Evolutionary conservation across 164 flowering plant species (phyloP), one percentile per base, ranked within the genome.

Genomic region (Piper betle): DNA sequence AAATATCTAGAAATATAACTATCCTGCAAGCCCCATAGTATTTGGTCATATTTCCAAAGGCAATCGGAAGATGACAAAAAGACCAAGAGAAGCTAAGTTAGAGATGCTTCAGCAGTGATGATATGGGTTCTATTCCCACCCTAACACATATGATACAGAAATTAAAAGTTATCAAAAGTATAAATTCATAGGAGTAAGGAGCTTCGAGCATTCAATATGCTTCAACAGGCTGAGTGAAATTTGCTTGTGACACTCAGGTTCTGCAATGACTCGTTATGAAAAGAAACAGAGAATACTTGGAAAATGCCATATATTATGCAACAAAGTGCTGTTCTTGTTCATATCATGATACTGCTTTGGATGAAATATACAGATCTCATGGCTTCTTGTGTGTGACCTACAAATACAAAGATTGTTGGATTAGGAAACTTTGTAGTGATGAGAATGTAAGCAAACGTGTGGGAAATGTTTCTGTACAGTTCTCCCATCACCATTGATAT

Each of bases 201-300:
- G 53, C 50, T 19, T 60, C 20, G 52, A 25, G 58, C 20, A 25
- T 15, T 59, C 59, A n/a, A 38, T 33, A 16, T 53, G 63, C 57
- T 56, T 61, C 65, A 37, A 58, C 63, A 64, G 72, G 71, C 77
- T 74, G 84, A 65, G 87, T 80, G 82, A 77, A 77, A 82, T 81
- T 84, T 84, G 87, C 71, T 65, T 57, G 7, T 70, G 59, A 62
- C 85, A 74, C 84, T 80, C 75, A 56, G 81, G 18, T 33, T 55
- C 58, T 55, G 39, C 12, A 6, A 55, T 25, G 12, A 38, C 12
- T 33, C 13, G 33, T 53, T 3, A 33, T 15, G 38, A 37, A 19
- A 55, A 20, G 33, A 38, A 55, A 55, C 58, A 5, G 25, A 15
- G 58, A n/a, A 46, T 46, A 46, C 50, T 46, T 46, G 46, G 50